Evolutionary conservation across 257 asterid species (phyloP).

Genomic region (Solanum virginianum): DNA sequence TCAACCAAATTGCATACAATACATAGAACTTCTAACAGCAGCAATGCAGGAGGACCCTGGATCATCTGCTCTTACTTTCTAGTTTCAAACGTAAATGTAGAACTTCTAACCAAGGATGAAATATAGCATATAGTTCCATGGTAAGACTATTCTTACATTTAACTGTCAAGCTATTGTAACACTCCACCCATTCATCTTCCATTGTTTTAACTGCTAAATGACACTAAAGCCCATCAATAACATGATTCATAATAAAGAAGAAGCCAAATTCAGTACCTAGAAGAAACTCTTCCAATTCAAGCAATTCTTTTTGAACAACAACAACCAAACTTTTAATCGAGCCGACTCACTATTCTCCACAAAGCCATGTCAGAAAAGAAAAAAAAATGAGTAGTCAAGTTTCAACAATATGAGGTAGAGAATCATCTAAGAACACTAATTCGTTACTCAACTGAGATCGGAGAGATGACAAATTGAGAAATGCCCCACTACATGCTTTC

Average conservation of each 20-base stretch:
- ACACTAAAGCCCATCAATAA: background rate
- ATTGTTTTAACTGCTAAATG: background rate
- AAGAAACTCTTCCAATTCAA: background rate
- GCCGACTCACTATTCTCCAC: background rate
- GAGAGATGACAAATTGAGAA: too few relatives aligned
- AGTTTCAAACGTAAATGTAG: background rate
- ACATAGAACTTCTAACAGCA: background rate
- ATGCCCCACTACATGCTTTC: too few relatives aligned
- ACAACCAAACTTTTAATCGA: background rate
- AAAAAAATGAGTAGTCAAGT: background rate
- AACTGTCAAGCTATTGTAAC: background rate
- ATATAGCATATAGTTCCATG: background rate
- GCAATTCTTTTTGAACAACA: background rate
- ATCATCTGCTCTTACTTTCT: background rate
- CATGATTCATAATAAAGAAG: background rate
- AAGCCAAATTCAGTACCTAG: background rate
- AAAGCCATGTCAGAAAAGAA: background rate
- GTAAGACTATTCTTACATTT: background rate
- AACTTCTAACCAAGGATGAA: background rate
- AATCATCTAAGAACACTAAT: background rate
- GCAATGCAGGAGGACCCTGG: background rate
- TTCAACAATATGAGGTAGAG: background rate
- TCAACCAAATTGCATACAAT: background rate
- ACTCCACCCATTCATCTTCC: background rate
- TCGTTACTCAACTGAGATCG: too few relatives aligned